phyloP scores from a whole-genome alignment of 2,329 filamentous ascomycete genomes.

The Fusarium sp. region DNA sequence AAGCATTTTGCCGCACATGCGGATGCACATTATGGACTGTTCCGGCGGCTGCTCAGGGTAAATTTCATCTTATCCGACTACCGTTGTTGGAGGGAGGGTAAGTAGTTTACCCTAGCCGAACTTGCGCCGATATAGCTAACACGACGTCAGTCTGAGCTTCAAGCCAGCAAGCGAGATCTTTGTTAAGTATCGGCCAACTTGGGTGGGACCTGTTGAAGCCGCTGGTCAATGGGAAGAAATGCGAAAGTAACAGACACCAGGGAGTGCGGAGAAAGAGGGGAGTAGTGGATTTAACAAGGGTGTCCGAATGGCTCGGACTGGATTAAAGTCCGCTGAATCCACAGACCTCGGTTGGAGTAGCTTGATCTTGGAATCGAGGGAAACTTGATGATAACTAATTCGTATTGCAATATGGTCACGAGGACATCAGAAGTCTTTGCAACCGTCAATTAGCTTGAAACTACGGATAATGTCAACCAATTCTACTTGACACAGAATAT shows the following conservation, averaged over 20 bases:
- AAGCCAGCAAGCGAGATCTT: slow-evolving; percentile 46
- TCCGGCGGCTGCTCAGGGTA: slow-evolving; percentile 39
- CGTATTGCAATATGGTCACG: background rate
- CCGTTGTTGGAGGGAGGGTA: slow-evolving; percentile 42
- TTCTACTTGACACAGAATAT: too few species aligned
- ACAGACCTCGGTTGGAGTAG: background rate
- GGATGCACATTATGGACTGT: slow-evolving; percentile 45
- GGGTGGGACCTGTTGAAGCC: slow-evolving; percentile 34
- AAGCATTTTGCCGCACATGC: slow-evolving; percentile 42
- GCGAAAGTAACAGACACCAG: slow-evolving; percentile 30
- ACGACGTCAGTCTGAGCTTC: slow-evolving; percentile 16
- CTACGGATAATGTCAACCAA: background rate
- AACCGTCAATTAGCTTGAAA: too few species aligned
- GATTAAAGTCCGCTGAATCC: background rate
- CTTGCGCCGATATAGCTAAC: background rate
- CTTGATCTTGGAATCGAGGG: background rate
- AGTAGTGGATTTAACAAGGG: background rate
- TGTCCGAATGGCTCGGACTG: slow-evolving; percentile 20
- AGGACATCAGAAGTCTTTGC: background rate
- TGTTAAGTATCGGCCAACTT: slow-evolving; percentile 42
- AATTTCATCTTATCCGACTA: slow-evolving; percentile 40
- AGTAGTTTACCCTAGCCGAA: background rate
- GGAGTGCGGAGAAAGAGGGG: slow-evolving; percentile 13
- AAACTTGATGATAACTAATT: background rate
- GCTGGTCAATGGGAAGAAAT: slow-evolving; percentile 43